A percentile compares a stretch with the other conserved stretches of the same genome.
Evolutionary conservation across 768 basidiomycete genomes (phyloP).

Genomic region (Saitozyma podzolica): DNA sequence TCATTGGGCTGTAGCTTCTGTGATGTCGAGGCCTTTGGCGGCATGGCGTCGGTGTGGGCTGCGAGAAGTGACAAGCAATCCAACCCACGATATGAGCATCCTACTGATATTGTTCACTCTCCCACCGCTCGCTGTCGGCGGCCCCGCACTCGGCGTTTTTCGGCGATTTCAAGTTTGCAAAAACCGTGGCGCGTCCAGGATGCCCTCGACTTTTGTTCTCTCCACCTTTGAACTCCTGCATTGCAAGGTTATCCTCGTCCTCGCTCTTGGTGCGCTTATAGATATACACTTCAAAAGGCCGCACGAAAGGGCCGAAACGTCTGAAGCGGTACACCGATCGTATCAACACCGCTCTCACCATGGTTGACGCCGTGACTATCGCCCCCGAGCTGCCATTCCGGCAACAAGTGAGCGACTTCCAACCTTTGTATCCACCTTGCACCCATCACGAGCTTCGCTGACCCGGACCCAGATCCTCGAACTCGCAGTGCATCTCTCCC

Average conservation of each 20-base stretch:
- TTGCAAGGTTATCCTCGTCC: neutral
- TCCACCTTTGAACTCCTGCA: no score
- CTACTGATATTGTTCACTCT: no score
- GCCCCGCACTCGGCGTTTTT: neutral
- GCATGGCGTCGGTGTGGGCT: conserved; percentile 18
- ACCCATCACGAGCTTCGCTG: neutral
- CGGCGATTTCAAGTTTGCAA: neutral
- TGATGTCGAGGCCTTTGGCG: conserved; percentile 28
- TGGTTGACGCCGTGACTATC: conserved; percentile 42
- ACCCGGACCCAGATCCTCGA: conserved; percentile 37
- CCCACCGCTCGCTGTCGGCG: no score
- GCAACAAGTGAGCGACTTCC: conserved; percentile 25
- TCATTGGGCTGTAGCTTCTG: conserved; percentile 33
- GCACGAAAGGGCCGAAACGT: neutral
- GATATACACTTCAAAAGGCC: neutral
- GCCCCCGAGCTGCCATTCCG: conserved; percentile 49
- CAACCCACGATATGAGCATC: no score
- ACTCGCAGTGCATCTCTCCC: conserved; percentile 42
- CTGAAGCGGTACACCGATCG: no score
- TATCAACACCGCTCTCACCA: no score
- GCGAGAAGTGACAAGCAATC: no score
- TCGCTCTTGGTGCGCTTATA: neutral
- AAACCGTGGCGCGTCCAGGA: neutral
- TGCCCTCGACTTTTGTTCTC: no score
- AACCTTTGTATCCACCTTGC: neutral